Evolutionary conservation across 192 early-diverging fungal species (phyloP), one percentile per base, ranked within the genome.

Genomic region (Podila epicladia): DNA sequence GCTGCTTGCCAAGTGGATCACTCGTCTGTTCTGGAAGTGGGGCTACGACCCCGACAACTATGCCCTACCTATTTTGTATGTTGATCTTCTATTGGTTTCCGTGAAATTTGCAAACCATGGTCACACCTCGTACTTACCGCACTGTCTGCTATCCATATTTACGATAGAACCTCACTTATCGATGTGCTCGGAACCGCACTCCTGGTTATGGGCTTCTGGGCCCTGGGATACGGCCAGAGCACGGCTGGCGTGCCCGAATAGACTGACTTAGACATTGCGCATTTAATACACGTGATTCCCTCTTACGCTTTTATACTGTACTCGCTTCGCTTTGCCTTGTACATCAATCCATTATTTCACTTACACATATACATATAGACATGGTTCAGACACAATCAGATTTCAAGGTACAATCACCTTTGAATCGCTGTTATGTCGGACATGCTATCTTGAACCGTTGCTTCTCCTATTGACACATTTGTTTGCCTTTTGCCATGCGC

Each of bases 31-130:
- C 48, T 94, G 93, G 93, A 62, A 82, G 28, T 82, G 85, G 29
- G 85, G 88, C 20, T 93, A 94, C 63, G 92, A 94, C 64, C 93
- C 92, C 19, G 93, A 94, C 55, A 93, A 94, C 70, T 94, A 91
- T 82, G 87, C 85, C 0, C 58, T 90, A 26, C 89, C 89, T 8
- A 89, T 89, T 64, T 58, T 90, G 89, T 90, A 86, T 88, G 89
- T 84, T 32, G 28, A 9, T 82, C 24, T 51, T 5, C 26, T 29
- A 45, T 4, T 17, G 35, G 8, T 8, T 57, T 26, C 67, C 4
- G 0, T 55, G 20, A n/a, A 55, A 8, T 64, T 64, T 60, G 15
- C 20, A 26, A 33, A 64, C 53, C 15, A 41, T 45, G 71, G 72
- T 55, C 64, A 72, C 58, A 71, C 13, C 41, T 45, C 41, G 3